Evolutionary conservation across 108 stramenopile genomes (phyloP).

Genomic region (Schizochytrium sp.): DNA sequence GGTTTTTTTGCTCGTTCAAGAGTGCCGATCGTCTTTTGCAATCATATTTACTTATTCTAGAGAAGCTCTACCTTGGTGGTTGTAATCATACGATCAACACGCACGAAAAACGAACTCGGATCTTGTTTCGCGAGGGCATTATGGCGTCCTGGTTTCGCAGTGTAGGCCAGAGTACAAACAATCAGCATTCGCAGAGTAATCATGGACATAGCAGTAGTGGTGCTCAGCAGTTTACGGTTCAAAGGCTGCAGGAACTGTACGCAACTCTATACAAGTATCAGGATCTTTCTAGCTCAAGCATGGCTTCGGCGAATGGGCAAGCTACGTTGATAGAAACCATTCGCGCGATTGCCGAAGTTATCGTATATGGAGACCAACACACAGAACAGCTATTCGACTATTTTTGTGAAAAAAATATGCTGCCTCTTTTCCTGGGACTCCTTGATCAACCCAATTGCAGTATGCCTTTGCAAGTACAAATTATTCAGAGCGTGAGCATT

Average conservation of each 20-base stretch:
- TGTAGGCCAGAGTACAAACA: too few species aligned
- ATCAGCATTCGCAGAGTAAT: too few species aligned
- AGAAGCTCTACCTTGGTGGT: too few species aligned
- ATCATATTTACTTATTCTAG: too few species aligned
- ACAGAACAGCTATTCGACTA: conserved; percentile 67
- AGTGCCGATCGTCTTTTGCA: too few species aligned
- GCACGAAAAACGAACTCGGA: too few species aligned
- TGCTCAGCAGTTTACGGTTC: background rate
- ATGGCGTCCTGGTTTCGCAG: too few species aligned
- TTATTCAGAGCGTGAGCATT: conserved; percentile 71
- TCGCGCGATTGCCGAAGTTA: conserved; percentile 63
- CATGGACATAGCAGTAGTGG: too few species aligned
- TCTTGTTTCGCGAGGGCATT: too few species aligned
- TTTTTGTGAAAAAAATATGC: conserved; percentile 69
- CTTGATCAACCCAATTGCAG: background rate
- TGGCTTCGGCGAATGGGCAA: conserved; percentile 11
- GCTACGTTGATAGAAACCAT: conserved; percentile 4
- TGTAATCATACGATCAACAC: too few species aligned
- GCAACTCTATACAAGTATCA: conserved; percentile 15
- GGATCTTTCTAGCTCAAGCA: background rate
- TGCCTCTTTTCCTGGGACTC: conserved; percentile 60
- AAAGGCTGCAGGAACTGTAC: conserved; percentile 36
- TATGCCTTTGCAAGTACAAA: conserved; percentile 61
- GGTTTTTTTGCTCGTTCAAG: too few species aligned
- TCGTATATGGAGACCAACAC: conserved; percentile 69